phyloP scores from a whole-genome alignment of 1,284 basidiomycete genomes.

The Mycena citricolor region DNA sequence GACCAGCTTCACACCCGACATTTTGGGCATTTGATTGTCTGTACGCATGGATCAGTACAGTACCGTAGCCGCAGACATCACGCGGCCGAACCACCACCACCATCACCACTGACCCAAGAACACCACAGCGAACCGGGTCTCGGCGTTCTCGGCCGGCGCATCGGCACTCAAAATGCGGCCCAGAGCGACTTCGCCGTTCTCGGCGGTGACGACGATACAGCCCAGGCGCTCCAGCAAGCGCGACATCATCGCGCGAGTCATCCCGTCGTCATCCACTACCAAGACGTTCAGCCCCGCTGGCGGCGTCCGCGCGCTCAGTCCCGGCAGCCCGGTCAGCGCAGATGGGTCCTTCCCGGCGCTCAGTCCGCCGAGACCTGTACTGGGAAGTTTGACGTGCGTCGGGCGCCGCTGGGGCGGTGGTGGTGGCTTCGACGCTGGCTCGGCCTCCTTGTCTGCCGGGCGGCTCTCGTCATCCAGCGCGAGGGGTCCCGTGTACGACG shows the following conservation, averaged over 20 bases:
- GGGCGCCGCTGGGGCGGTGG: constrained; percentile 28
- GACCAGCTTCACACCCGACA: constrained; percentile 77
- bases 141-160: constrained; percentile 17
- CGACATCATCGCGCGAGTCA: constrained; percentile 83
- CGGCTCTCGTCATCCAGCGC: too few relatives aligned
- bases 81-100: too few relatives aligned
- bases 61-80: too few relatives aligned
- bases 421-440: constrained; percentile 1
- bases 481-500: constrained; percentile 1
- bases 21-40: constrained; percentile 86
- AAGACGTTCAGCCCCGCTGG: constrained; percentile 49
- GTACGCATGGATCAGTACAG: too few relatives aligned
- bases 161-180: constrained; percentile 57
- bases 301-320: constrained; percentile 17
- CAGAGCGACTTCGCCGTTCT: constrained; percentile 83
- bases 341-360: too few relatives aligned
- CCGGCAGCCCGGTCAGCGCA: constrained; percentile 25
- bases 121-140: constrained; percentile 62
- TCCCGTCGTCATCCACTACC: constrained; percentile 76
- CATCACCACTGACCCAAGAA: constrained; percentile 47
- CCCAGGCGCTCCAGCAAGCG: constrained; percentile 79
- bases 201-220: constrained; percentile 77
- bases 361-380: too few relatives aligned
- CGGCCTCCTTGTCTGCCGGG: too few relatives aligned
- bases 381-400: constrained; percentile 42